These are phyloP conservation scores for Aspergillus saccharolyticus DNA, from an alignment of 495 filamentous ascomycete species.

Conservation along the genomic window DNA sequence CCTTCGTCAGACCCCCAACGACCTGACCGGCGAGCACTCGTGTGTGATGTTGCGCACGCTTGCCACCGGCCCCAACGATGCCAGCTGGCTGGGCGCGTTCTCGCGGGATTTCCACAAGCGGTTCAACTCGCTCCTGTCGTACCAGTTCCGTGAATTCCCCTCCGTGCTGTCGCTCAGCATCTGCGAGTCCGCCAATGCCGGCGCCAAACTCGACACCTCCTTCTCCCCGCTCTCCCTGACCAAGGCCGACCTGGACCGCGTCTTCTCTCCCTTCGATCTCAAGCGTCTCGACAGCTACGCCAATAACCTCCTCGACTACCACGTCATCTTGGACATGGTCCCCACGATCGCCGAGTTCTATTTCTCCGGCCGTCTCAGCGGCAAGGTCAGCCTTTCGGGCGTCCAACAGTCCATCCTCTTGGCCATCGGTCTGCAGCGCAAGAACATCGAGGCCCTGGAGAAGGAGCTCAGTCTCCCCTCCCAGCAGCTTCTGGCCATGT, in stretches of 20 bases:
- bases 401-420: slow-evolving; percentile 67
- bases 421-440: slow-evolving; percentile 48
- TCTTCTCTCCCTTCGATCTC: slow-evolving; percentile 85
- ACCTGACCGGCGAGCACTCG: slow-evolving; percentile 94
- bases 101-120: slow-evolving; percentile 87
- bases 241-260: slow-evolving; percentile 66
- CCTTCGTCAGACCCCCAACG: slow-evolving; percentile 90
- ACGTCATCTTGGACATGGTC: slow-evolving; percentile 91
- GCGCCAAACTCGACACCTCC: slow-evolving; percentile 54
- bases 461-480: slow-evolving; percentile 68
- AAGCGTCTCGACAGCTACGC: slow-evolving; percentile 93
- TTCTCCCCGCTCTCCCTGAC: slow-evolving; percentile 50
- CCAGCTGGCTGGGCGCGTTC: slow-evolving; percentile 82
- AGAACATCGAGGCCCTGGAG: slow-evolving; percentile 75
- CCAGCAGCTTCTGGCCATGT: slow-evolving; percentile 88
- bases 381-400: slow-evolving; percentile 63
- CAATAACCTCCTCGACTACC: slow-evolving; percentile 95
- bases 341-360: slow-evolving; percentile 74
- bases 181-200: slow-evolving; percentile 74
- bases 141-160: slow-evolving; percentile 85
- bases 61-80: slow-evolving; percentile 55
- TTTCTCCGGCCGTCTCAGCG: slow-evolving; percentile 48
- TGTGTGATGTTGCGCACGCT: slow-evolving; percentile 91
- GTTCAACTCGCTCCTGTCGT: slow-evolving; percentile 82
- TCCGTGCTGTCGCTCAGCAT: slow-evolving; percentile 78